Percentiles rank a stretch among this genome's conserved stretches.
These are phyloP conservation scores for Candida neerlandica DNA, from an alignment of 1,139 yeast species.

Conservation along the genomic window DNA sequence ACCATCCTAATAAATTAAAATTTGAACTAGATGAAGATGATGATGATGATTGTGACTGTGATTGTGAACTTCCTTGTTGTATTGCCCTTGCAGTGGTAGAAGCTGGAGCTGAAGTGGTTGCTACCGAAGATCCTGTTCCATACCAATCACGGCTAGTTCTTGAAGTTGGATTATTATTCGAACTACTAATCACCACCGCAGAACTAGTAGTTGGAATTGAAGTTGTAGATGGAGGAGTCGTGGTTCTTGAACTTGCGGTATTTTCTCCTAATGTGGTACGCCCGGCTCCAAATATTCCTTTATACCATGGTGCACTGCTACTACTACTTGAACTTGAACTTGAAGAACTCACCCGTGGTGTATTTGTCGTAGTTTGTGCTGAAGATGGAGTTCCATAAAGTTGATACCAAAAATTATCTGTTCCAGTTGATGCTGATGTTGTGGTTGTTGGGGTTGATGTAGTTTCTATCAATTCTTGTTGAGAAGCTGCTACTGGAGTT, in stretches of 20 bases:
- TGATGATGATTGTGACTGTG: not conserved
- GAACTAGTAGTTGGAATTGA: not conserved
- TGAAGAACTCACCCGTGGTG: not conserved
- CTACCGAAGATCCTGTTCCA: not conserved
- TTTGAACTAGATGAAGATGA: not conserved
- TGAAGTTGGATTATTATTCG: not conserved
- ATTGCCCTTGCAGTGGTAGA: not conserved
- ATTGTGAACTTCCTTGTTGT: too few species aligned
- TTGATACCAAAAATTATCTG: not conserved
- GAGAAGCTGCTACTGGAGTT: not conserved
- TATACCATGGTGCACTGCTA: conserved; percentile 6
- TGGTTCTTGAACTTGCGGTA: conserved; percentile 3
- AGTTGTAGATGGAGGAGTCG: not conserved
- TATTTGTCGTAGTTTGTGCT: not conserved
- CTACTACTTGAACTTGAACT: not conserved
- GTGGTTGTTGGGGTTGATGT: not conserved
- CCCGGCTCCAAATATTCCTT: conserved; percentile 9
- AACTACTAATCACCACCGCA: not conserved
- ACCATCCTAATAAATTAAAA: not conserved
- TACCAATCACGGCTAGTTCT: conserved; percentile 2
- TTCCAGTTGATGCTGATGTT: not conserved
- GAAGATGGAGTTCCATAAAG: conserved; percentile 2
- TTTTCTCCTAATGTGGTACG: conserved; percentile 9
- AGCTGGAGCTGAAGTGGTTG: not conserved
- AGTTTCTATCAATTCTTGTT: not conserved